phyloP scores from a whole-genome alignment of 2,329 filamentous ascomycete genomes.

The Diatrype stigma region DNA sequence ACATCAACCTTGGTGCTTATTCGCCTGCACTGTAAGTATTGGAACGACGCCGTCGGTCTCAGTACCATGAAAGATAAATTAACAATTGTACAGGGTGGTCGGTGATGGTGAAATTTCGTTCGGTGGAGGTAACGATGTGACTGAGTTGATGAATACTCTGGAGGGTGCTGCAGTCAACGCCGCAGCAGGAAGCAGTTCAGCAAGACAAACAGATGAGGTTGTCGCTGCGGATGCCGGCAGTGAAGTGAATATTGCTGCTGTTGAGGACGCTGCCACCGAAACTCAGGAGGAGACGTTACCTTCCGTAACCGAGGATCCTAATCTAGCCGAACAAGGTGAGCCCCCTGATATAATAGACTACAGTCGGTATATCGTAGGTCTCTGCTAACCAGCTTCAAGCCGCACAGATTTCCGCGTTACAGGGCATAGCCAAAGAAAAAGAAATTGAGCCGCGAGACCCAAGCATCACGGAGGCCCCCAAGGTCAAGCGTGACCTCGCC shows the following conservation, averaged over 20 bases:
- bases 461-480: slow-evolving; percentile 15
- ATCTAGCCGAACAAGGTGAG: slow-evolving; percentile 32
- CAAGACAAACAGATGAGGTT: neutral
- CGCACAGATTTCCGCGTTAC: slow-evolving; percentile 38
- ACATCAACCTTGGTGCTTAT: slow-evolving; percentile 42
- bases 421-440: slow-evolving; percentile 47
- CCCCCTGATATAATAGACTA: neutral
- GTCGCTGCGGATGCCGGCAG: neutral
- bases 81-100: slow-evolving; percentile 27
- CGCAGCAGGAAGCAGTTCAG: slow-evolving; percentile 24
- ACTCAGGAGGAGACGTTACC: slow-evolving; percentile 3
- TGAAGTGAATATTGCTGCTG: slow-evolving; percentile 1
- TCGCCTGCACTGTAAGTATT: slow-evolving; percentile 38
- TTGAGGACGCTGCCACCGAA: neutral
- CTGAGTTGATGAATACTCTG: slow-evolving; percentile 40
- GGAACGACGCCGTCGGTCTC: neutral
- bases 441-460: slow-evolving; percentile 40
- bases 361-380: neutral
- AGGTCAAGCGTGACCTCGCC: slow-evolving; percentile 32
- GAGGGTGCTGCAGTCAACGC: slow-evolving; percentile 39
- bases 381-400: slow-evolving; percentile 20
- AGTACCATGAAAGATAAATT: slow-evolving; percentile 6
- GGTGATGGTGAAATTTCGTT: slow-evolving; percentile 32
- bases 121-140: slow-evolving; percentile 40
- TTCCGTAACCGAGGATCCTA: slow-evolving; percentile 24